These are phyloP conservation scores for Salvia rosmarinus DNA, from an alignment of 257 asterid genomes.

Conservation along the genomic window DNA sequence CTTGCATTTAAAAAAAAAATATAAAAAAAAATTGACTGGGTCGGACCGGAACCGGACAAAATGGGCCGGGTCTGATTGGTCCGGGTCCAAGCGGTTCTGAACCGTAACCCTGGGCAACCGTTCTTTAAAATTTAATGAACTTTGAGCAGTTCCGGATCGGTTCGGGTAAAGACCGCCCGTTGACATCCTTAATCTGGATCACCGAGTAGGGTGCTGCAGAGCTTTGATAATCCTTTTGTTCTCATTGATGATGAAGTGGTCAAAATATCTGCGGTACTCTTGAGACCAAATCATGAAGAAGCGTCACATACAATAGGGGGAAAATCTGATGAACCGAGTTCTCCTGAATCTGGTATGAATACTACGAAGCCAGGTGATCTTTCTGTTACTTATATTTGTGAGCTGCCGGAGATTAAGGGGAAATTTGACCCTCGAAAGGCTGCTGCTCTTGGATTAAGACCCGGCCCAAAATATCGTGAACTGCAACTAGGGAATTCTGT, in stretches of 20 bases:
- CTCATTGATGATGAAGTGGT: constrained; percentile 87
- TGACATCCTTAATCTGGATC: constrained; percentile 49
- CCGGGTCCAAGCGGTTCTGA: too few relatives aligned
- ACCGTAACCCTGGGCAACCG: too few relatives aligned
- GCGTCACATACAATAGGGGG: constrained; percentile 38
- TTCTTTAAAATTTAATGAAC: too few relatives aligned
- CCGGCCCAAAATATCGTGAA: constrained; percentile 86
- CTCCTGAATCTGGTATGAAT: constrained; percentile 32
- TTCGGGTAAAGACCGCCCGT: too few relatives aligned
- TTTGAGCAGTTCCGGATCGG: too few relatives aligned
- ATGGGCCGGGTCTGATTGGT: too few relatives aligned
- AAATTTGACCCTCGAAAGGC: constrained; percentile 85
- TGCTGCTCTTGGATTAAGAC: constrained; percentile 75
- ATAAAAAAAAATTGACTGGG: too few relatives aligned
- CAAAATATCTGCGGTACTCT: constrained; percentile 79
- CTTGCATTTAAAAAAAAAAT: too few relatives aligned
- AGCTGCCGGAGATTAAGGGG: constrained; percentile 89
- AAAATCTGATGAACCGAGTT: constrained; percentile 27
- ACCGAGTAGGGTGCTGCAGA: constrained; percentile 38
- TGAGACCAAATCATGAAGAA: constrained; percentile 55
- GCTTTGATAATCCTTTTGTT: constrained; percentile 54
- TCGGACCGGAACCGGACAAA: too few relatives aligned
- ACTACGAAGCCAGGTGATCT: constrained; percentile 69
- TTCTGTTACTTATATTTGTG: constrained; percentile 82
- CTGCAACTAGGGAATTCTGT: constrained; percentile 85